Evolutionary conservation across 2,329 filamentous ascomycete species (phyloP).

Genomic region (Rachicladosporium sp.): DNA sequence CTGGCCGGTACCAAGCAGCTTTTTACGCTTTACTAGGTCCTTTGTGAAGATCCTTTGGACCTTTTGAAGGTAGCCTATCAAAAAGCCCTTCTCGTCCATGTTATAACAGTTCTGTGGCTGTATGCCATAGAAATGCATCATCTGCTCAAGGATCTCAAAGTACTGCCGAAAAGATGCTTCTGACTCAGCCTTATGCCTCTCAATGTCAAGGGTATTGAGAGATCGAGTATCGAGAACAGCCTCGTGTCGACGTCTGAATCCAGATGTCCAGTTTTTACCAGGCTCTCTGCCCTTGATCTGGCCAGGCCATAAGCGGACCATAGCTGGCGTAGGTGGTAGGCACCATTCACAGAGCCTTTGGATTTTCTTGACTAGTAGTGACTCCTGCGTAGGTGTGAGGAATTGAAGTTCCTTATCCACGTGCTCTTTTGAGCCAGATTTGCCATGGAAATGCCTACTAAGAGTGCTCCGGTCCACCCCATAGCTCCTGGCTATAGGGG

Average conservation of each 20-base stretch:
- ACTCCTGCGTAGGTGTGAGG: too few species aligned
- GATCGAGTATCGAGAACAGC: conserved; percentile 8
- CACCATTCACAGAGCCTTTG: conserved; percentile 6
- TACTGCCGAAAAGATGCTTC: conserved; percentile 3
- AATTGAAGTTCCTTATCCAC: too few species aligned
- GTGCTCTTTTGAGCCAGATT: too few species aligned
- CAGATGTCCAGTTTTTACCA: conserved; percentile 9
- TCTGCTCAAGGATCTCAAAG: conserved; percentile 1
- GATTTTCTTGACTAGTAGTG: too few species aligned
- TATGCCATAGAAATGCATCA: not conserved
- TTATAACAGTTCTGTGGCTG: conserved; percentile 1
- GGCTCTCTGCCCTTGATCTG: conserved; percentile 6
- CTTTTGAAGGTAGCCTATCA: conserved; percentile 6
- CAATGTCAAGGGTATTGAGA: conserved; percentile 9
- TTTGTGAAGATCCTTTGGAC: conserved; percentile 7
- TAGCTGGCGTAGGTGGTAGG: conserved; percentile 11
- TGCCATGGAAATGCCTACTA: too few species aligned
- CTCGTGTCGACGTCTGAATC: conserved; percentile 9
- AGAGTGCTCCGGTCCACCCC: too few species aligned
- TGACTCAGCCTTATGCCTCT: conserved; percentile 4
- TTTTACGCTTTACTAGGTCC: not conserved
- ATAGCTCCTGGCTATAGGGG: too few species aligned
- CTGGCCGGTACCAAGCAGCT: conserved; percentile 2
- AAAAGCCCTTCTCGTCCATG: conserved; percentile 2
- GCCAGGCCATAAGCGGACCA: conserved; percentile 10